Evolutionary conservation across 2,329 filamentous ascomycete genomes (phyloP).

Genomic region (Graphium sp.): DNA sequence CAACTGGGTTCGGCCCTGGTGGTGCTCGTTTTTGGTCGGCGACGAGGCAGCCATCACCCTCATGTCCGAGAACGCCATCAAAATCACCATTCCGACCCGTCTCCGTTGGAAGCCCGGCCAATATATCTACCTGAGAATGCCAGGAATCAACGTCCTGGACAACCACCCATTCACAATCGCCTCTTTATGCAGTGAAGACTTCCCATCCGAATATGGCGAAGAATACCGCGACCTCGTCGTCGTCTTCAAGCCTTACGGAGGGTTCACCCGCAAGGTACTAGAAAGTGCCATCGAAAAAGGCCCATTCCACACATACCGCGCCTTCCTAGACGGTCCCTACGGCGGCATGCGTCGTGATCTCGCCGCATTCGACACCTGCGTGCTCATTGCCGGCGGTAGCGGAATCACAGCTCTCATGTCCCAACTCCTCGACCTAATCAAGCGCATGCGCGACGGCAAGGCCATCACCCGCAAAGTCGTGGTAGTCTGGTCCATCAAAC

Average conservation of each 20-base stretch:
- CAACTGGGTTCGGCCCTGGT: constrained; percentile 75
- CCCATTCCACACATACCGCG: constrained; percentile 80
- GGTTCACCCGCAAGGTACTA: constrained; percentile 77
- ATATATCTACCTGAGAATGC: constrained; percentile 89
- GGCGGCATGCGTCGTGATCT: constrained; percentile 85
- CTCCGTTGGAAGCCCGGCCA: constrained; percentile 88
- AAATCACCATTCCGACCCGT: constrained; percentile 84
- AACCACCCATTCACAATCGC: constrained; percentile 95
- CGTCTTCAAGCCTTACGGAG: constrained; percentile 80
- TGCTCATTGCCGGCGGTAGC: constrained; percentile 85
- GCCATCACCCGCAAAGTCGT: constrained; percentile 82
- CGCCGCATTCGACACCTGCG: constrained; percentile 82
- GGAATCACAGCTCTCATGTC: constrained; percentile 89
- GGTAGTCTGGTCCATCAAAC: constrained; percentile 86
- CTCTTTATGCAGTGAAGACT: constrained; percentile 82
- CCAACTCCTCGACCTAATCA: constrained; percentile 84
- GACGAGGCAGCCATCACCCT: constrained; percentile 83
- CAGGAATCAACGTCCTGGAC: constrained; percentile 74
- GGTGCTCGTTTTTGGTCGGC: constrained; percentile 67
- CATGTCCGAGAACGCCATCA: constrained; percentile 86
- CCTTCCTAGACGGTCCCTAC: constrained; percentile 87
- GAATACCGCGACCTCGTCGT: constrained; percentile 77
- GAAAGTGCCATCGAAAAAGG: constrained; percentile 70
- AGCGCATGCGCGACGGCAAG: constrained; percentile 87
- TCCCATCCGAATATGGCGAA: constrained; percentile 81